phyloP scores from a whole-genome alignment of 2,329 filamentous ascomycete species.

The Trichoderma simmonsii region DNA sequence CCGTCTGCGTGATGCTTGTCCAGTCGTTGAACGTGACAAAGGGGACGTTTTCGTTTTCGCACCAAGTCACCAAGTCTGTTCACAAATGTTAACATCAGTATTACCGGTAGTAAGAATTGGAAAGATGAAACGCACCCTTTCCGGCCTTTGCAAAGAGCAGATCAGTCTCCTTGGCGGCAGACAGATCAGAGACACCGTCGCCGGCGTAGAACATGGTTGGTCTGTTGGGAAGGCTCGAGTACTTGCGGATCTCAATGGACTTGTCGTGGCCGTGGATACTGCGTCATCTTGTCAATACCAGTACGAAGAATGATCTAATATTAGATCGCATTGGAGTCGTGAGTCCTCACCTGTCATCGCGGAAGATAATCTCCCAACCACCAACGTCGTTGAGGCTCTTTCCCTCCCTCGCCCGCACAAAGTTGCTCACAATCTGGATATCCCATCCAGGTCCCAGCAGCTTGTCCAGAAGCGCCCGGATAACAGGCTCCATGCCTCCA shows the following conservation, averaged over 20 bases:
- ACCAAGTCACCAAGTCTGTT: conserved; percentile 80
- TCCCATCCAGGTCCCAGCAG: conserved; percentile 75
- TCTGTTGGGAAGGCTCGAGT: conserved; percentile 70
- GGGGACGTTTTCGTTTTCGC: conserved; percentile 76
- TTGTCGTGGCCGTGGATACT: conserved; percentile 96
- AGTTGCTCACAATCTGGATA: conserved; percentile 88
- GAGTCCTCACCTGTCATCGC: conserved; percentile 61
- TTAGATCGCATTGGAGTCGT: background rate
- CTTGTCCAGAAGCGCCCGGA: conserved; percentile 75
- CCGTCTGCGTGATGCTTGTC: conserved; percentile 70
- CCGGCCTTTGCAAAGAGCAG: conserved; percentile 91
- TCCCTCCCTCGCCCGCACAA: conserved; percentile 60
- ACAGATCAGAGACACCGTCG: conserved; percentile 89
- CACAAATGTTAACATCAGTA: background rate
- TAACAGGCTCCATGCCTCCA: conserved; percentile 89
- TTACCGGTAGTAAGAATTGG: background rate
- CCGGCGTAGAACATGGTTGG: conserved; percentile 93
- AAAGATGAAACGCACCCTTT: conserved; percentile 56
- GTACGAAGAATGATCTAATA: background rate
- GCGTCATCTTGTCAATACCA: background rate
- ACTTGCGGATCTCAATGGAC: conserved; percentile 84
- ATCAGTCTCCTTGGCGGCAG: conserved; percentile 88
- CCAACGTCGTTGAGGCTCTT: conserved; percentile 74
- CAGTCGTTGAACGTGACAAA: conserved; percentile 88
- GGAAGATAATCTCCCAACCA: conserved; percentile 86